Evolutionary conservation across 768 basidiomycete genomes (phyloP), one percentile per base, ranked within the genome.

Genomic region (Leccinum boreale): DNA sequence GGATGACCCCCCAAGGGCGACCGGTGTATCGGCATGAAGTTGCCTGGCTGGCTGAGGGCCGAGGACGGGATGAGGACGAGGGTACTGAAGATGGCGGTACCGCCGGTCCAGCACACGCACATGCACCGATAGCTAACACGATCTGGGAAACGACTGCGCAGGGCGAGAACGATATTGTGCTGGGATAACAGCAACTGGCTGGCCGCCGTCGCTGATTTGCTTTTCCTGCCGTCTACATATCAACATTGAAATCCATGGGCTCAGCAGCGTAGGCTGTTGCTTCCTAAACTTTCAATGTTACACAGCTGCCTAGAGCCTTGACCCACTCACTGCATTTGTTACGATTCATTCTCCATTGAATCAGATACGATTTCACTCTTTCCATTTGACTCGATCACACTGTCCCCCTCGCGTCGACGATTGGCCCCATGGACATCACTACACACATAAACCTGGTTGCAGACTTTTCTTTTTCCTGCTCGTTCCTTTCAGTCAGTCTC

Each of bases 1-100:
- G 62, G 48, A 59, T 67, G 67, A 69, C 70, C 1, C 67, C 64
- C 1, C 68, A 67, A 9, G 70, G 70, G 4, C 65, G 69, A 29
- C 61, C 64, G 1, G 63, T 71, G 28, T 71, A 70, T 55, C 69
- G 69, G 4, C 69, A 69, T 14, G 69, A 70, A 26, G 63, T 70
- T 19, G 26, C 63, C 2, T 70, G 70, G 70, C 63, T 67, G 11
- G 55, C 64, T 24, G 70, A 67, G 44, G 58, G 57, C 14, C 59
- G 65, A 12, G 62, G 35, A 31, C 59, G 60, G 17, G 68, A 66
- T 5, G 19, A 46, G 17, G 64, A 65, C 4, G 68, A 68, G 23
- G 68, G 64, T 31, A 23, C 50, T 3, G 42, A 11, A 11, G 62
- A 52, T 17, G 67, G 56, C 35, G 63, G 35, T 39, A 48, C 58